Percentiles rank a stretch among this genome's conserved stretches.
Conservation (phyloP, 495 filamentous ascomycete genomes). For the Aspergillus incahuasiensis region DNA sequence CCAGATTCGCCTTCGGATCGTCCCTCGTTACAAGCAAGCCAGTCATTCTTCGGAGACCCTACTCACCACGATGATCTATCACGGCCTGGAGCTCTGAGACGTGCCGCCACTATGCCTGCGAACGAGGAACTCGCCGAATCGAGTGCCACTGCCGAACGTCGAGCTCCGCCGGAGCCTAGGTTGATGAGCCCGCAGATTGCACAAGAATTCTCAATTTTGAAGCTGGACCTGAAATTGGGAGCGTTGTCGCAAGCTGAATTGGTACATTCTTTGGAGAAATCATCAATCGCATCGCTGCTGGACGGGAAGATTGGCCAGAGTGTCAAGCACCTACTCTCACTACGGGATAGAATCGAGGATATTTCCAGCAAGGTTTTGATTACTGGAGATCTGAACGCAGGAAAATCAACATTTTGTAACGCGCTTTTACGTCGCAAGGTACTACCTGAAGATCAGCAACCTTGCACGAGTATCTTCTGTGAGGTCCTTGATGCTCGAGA, state of each 20-base stretch:
- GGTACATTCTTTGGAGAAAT: slow-evolving; percentile 94
- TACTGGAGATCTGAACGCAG: slow-evolving; percentile 96
- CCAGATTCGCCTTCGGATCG: slow-evolving; percentile 40
- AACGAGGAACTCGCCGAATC: slow-evolving; percentile 62
- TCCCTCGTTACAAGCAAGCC: slow-evolving; percentile 49
- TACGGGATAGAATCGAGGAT: slow-evolving; percentile 94
- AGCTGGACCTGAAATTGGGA: slow-evolving; percentile 89
- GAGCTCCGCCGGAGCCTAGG: slow-evolving; percentile 57
- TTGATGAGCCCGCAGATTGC: slow-evolving; percentile 90
- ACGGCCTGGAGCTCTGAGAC: slow-evolving; percentile 51
- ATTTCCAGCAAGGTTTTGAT: slow-evolving; percentile 95
- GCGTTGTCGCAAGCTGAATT: slow-evolving; percentile 80
- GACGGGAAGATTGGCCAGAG: slow-evolving; percentile 93
- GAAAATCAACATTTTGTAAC: slow-evolving; percentile 98
- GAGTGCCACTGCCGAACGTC: slow-evolving; percentile 60
- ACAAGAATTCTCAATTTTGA: slow-evolving; percentile 91
- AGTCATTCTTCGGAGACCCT: slow-evolving; percentile 35
- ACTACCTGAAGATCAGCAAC: slow-evolving; percentile 93
- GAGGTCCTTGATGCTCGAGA: slow-evolving; percentile 91
- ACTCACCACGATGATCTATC: slow-evolving; percentile 31
- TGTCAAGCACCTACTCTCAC: slow-evolving; percentile 78
- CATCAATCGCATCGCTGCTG: slow-evolving; percentile 79
- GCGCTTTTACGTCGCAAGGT: slow-evolving; percentile 88
- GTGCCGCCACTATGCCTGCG: slow-evolving; percentile 68
- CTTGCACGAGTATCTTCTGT: slow-evolving; percentile 98